These are phyloP conservation scores for Hypoxylon fragiforme DNA, from an alignment of 495 filamentous ascomycete genomes.

Conservation along the genomic window DNA sequence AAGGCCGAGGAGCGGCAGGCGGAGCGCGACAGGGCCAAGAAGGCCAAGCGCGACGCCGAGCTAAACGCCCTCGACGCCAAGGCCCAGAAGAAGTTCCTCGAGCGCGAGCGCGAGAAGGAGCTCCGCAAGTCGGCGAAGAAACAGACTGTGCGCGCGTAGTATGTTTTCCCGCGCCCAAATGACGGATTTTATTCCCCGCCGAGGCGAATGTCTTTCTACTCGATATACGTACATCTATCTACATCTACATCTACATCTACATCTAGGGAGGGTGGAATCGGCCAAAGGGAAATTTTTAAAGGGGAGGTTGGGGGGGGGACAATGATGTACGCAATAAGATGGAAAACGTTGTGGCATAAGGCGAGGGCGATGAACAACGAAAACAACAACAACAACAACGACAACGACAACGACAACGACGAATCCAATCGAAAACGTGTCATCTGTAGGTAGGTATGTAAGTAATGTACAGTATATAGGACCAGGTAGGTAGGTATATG, in stretches of 20 bases:
- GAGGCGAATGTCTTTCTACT: neutral
- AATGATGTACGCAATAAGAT: neutral
- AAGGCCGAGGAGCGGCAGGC: slow-evolving; percentile 85
- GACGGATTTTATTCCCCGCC: too few relatives aligned
- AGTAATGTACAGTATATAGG: too few relatives aligned
- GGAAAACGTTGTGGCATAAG: slow-evolving; percentile 4
- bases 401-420: too few relatives aligned
- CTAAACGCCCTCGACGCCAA: slow-evolving; percentile 84
- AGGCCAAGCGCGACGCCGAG: slow-evolving; percentile 85
- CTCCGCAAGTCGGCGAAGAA: slow-evolving; percentile 73
- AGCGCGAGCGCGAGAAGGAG: slow-evolving; percentile 86
- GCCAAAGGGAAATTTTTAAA: neutral
- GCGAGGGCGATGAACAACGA: too few relatives aligned
- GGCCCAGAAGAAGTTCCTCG: slow-evolving; percentile 93
- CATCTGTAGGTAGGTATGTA: too few relatives aligned
- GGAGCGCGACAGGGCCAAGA: slow-evolving; percentile 82
- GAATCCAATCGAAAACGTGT: too few relatives aligned
- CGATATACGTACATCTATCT: too few relatives aligned
- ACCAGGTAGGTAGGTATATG: too few relatives aligned
- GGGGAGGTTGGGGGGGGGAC: neutral
- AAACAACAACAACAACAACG: too few relatives aligned
- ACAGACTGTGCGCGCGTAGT: slow-evolving; percentile 55
- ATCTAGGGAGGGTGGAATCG: too few relatives aligned
- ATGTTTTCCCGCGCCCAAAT: neutral
- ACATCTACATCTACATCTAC: too few relatives aligned